Base-by-base conservation (phyloP, 306 rosid genomes). In the Prunus mongolica region DNA sequence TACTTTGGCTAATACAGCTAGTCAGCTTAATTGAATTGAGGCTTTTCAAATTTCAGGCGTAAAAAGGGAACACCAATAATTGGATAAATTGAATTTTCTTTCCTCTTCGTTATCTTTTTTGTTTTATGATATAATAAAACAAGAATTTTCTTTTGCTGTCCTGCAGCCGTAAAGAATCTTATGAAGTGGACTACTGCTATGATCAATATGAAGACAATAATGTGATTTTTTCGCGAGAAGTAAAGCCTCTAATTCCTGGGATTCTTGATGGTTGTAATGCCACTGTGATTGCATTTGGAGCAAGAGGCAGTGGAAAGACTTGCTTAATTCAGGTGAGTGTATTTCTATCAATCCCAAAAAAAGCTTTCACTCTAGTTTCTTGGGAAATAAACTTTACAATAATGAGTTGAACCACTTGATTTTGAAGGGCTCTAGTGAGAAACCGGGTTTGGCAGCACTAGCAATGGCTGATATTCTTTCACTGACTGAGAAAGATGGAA, bases 291-390 rank as follows among this genome's bases (percentile, higher is more conserved):
- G 89, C 93, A 41, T 82, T 75, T 85, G 98, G 98, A 78, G 97
- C 97, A 67, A 95, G 85, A 84, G 89, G 88, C 72, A 90, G 91
- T 71, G 98, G 97, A 65, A 95, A 95, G 84, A 88, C 98, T 65
- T 77, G 78, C 28, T 5, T 84, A 28, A 84, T 92, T 82, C 96
- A 90, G 98, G 98, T 92, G 78, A 57, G 44, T 75, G 79, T 56
- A 56, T 71, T 52, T 67, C 10, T 55, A 65, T 1, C 11, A 5
- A 58, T 5, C 41, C 41, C 38, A 5, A 44, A 56, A 3, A 30
- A 27, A 12, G 11, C 27, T 46, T 46, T 47, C 57, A 44, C 50
- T n/a, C 4, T 74, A 16, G 56, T 57, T 67, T 67, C 19, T 5
- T 46, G 45, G 32, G 64, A 6, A 27, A 19, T 64, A 44, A 11